A percentile compares a stretch with the other conserved stretches of the same genome.
These are phyloP conservation scores for Mycena latifolia DNA, from an alignment of 768 basidiomycete species.

Conservation along the genomic window DNA sequence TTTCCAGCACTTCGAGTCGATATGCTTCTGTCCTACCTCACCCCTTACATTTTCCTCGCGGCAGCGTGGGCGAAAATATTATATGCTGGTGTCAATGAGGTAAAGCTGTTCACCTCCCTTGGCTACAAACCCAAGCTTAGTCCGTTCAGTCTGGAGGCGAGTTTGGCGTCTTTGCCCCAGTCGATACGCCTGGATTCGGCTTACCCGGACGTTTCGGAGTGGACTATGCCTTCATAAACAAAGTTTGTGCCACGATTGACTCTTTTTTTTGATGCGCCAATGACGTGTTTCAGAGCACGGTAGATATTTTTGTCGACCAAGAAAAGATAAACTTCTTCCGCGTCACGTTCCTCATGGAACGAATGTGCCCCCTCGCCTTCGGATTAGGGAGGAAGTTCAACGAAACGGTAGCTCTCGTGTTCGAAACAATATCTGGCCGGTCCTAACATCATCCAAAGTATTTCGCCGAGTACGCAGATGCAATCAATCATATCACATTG, in stretches of 20 bases:
- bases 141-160: slow-evolving; percentile 58
- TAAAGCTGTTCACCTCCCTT: slow-evolving; percentile 27
- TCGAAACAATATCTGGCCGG: background rate
- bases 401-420: slow-evolving; percentile 50
- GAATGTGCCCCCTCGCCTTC: slow-evolving; percentile 53
- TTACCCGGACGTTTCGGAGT: slow-evolving; percentile 59
- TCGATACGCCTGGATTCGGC: slow-evolving; percentile 50
- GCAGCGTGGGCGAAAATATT: slow-evolving; percentile 48
- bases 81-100: slow-evolving; percentile 62
- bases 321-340: slow-evolving; percentile 64
- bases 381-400: slow-evolving; percentile 58
- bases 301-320: slow-evolving; percentile 61
- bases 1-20: background rate
- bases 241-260: slow-evolving; percentile 42
- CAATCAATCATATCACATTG: slow-evolving; percentile 56
- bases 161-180: slow-evolving; percentile 53
- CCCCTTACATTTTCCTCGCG: slow-evolving; percentile 25
- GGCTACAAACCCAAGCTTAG: background rate
- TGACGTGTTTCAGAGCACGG: slow-evolving; percentile 48
- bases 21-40: slow-evolving; percentile 24
- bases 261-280: background rate
- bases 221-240: slow-evolving; percentile 62
- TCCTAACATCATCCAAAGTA: slow-evolving; percentile 45
- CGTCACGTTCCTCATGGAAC: slow-evolving; percentile 62
- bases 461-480: slow-evolving; percentile 56